Evolutionary conservation across 441 rosid species (phyloP), one percentile per base, ranked within the genome.

Genomic region (Arabidopsis lyrata): DNA sequence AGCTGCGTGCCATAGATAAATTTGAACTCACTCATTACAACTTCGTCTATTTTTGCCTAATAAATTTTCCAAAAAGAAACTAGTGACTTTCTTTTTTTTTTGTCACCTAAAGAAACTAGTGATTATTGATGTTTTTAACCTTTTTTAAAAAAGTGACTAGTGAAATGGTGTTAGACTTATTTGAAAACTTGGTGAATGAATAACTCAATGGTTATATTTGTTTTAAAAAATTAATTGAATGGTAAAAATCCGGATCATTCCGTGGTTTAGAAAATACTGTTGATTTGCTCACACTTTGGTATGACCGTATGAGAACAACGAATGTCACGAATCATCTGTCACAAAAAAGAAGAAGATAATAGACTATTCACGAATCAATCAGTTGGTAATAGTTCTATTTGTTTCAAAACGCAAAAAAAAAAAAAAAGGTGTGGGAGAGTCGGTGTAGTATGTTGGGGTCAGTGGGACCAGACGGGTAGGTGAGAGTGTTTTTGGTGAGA

Each of bases 401-500:
- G 18, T 18, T 24, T 8, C 9, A 55, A 12, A 44, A 54, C 15
- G 34, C 38, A 48, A 45, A 42, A 34, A 48, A 45, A 34, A 48
- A 45, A 42, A 34, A 35, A 39, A 66, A 52, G 44, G 74, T 68
- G 58, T 13, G 70, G 70, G 70, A 53, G 70, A 62, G 74, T 75
- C 44, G 74, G 70, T 67, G 73, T 14, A 61, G 63, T 60, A 42
- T 42, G 68, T 68, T 52, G 62, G 67, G 60, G 0, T 22, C 12
- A 45, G 78, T 75, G 63, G 69, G 74, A 68, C 74, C 74, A 61
- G 42, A 34, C 2, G 50, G 35, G 69, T 75, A 1, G 74, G 69
- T 61, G 68, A 18, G 59, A 54, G 70, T 55, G 75, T 76, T 76
- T 76, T 76, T 76, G 75, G 79, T 76, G 62, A 63, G 66, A 48